Conservation (phyloP, 106 monocot genomes). For the Apostasia ramifera region DNA sequence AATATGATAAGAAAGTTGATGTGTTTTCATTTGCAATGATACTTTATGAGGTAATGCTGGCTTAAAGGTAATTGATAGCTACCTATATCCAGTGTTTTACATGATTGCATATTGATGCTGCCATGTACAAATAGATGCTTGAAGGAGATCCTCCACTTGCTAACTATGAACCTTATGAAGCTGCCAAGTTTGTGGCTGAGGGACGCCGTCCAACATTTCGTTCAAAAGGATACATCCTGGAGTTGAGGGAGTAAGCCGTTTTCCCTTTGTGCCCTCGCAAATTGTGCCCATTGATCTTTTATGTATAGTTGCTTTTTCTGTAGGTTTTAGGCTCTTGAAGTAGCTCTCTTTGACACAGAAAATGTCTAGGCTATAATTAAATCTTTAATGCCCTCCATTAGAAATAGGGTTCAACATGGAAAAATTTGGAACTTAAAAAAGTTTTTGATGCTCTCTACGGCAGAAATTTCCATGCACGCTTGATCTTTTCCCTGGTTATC, state of each 20-base stretch:
- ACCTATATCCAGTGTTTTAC: background rate
- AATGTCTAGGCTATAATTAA: too few species aligned
- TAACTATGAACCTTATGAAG: constrained; percentile 91
- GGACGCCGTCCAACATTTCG: constrained; percentile 73
- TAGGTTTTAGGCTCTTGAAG: too few species aligned
- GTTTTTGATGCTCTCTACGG: too few species aligned
- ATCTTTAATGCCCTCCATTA: too few species aligned
- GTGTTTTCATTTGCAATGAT: constrained; percentile 99
- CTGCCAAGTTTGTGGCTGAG: constrained; percentile 75
- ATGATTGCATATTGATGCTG: background rate
- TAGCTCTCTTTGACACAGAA: too few species aligned
- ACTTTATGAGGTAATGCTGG: constrained; percentile 73
- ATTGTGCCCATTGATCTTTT: too few species aligned
- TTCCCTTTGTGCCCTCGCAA: too few species aligned
- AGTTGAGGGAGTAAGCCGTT: constrained; percentile 62
- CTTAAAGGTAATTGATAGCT: background rate
- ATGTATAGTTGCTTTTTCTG: too few species aligned
- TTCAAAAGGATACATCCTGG: constrained; percentile 57
- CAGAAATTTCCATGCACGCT: too few species aligned
- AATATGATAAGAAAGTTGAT: constrained; percentile 98
- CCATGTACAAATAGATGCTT: constrained; percentile 64
- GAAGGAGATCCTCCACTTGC: constrained; percentile 89
- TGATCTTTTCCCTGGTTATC: background rate
- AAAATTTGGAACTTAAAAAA: too few species aligned
- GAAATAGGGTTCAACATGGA: too few species aligned